Evolutionary conservation across 2,329 filamentous ascomycete genomes (phyloP).

Genomic region (Trichophyton verrucosum): DNA sequence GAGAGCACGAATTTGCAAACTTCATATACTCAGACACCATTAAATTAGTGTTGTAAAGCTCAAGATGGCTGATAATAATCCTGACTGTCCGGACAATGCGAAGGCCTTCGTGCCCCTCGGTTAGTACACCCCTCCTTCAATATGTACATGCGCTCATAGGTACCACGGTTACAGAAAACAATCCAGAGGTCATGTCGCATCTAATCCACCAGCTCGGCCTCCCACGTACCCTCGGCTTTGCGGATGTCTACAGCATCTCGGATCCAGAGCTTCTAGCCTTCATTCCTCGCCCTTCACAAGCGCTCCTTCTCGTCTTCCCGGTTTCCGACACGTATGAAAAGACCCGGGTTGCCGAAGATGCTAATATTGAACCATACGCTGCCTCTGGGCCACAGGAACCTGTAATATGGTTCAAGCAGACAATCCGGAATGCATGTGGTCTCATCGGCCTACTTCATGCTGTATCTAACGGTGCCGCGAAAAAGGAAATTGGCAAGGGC

Average conservation of each 20-base stretch:
- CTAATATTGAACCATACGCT: constrained; percentile 48
- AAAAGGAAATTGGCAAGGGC: constrained; percentile 45
- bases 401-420: constrained; percentile 90
- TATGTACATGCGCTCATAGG: constrained; percentile 4
- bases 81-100: constrained; percentile 27
- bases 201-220: constrained; percentile 77
- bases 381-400: constrained; percentile 58
- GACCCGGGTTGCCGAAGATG: constrained; percentile 63
- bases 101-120: constrained; percentile 40
- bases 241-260: constrained; percentile 85
- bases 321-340: constrained; percentile 67
- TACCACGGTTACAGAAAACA: constrained; percentile 45
- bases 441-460: constrained; percentile 80
- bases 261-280: constrained; percentile 75
- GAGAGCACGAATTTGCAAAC: neutral
- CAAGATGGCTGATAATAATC: constrained; percentile 22
- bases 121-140: constrained; percentile 15
- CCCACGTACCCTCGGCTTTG: constrained; percentile 60
- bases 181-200: constrained; percentile 76
- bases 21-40: neutral
- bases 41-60: neutral
- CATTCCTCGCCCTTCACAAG: constrained; percentile 75
- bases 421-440: constrained; percentile 85
- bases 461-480: constrained; percentile 61
- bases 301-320: constrained; percentile 85